A percentile compares a stretch with the other conserved stretches of the same genome.
phyloP scores from a whole-genome alignment of 495 filamentous ascomycete genomes.

The Pseudevernia furfuracea region DNA sequence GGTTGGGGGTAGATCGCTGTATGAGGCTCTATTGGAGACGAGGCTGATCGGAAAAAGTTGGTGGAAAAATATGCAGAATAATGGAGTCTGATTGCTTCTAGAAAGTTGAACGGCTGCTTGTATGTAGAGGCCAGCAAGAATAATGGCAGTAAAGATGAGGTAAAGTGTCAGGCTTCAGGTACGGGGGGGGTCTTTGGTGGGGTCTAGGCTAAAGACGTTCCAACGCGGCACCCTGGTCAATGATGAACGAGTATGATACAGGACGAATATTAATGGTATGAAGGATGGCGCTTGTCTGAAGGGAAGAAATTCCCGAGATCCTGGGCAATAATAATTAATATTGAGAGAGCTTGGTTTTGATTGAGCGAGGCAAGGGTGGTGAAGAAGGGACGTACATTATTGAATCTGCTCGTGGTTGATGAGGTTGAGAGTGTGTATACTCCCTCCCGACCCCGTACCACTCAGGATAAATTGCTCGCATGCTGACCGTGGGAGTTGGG shows the following conservation, averaged over 20 bases:
- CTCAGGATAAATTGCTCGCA: neutral
- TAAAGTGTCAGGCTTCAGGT: neutral
- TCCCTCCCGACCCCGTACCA: too few relatives aligned
- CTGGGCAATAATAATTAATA: neutral
- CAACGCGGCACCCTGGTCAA: neutral
- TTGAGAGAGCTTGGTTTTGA: neutral
- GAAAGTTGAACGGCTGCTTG: neutral
- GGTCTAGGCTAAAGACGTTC: neutral
- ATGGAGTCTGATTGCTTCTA: neutral
- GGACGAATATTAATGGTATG: neutral
- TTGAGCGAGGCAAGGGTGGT: neutral
- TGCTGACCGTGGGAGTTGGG: too few relatives aligned
- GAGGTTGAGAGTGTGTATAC: too few relatives aligned
- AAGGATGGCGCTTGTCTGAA: neutral
- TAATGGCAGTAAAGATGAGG: neutral
- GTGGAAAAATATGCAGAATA: neutral
- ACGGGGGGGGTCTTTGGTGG: neutral
- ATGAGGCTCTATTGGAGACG: neutral
- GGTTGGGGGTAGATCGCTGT: neutral
- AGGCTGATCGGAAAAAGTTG: constrained; percentile 1
- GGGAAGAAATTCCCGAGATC: neutral
- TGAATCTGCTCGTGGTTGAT: neutral
- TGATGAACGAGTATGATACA: neutral
- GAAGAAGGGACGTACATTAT: too few relatives aligned
- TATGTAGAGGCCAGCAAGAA: neutral